phyloP scores from a whole-genome alignment of 2,329 filamentous ascomycete species.

The Thermoascus crustaceus region DNA sequence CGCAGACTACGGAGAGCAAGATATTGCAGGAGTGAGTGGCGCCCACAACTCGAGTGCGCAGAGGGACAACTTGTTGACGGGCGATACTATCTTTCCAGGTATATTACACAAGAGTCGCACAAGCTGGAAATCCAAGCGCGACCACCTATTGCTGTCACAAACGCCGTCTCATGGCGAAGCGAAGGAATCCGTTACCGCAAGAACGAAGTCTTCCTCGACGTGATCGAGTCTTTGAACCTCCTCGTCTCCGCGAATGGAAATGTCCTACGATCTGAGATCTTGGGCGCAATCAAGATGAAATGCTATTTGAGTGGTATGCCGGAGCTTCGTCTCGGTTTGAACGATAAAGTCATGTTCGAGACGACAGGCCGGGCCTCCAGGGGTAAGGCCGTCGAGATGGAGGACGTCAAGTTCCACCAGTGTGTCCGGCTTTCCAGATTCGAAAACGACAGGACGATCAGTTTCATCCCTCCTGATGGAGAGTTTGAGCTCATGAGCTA shows the following conservation, averaged over 20 bases:
- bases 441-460: slow-evolving; percentile 97
- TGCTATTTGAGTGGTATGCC: slow-evolving; percentile 99
- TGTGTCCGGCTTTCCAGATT: slow-evolving; percentile 92
- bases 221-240: slow-evolving; percentile 92
- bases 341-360: slow-evolving; percentile 99
- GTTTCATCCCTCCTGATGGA: slow-evolving; percentile 95
- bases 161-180: slow-evolving; percentile 94
- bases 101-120: slow-evolving; percentile 98
- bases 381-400: slow-evolving; percentile 98
- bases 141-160: slow-evolving; percentile 94
- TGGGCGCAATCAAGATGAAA: slow-evolving; percentile 99
- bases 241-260: slow-evolving; percentile 92
- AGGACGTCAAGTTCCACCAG: slow-evolving; percentile 99
- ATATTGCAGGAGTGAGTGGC: slow-evolving; percentile 80
- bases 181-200: slow-evolving; percentile 98
- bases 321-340: slow-evolving; percentile 83
- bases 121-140: slow-evolving; percentile 95
- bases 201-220: slow-evolving; percentile 98
- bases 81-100: slow-evolving; percentile 37
- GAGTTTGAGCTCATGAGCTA: slow-evolving; percentile 99
- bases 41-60: background rate
- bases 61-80: slow-evolving; percentile 4
- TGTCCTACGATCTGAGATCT: slow-evolving; percentile 88
- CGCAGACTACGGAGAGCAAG: slow-evolving; percentile 96
- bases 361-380: slow-evolving; percentile 88